Percentiles rank a stretch among this genome's conserved stretches.
Evolutionary conservation across 495 filamentous ascomycete genomes (phyloP).

Genomic region (Cercophora samala): DNA sequence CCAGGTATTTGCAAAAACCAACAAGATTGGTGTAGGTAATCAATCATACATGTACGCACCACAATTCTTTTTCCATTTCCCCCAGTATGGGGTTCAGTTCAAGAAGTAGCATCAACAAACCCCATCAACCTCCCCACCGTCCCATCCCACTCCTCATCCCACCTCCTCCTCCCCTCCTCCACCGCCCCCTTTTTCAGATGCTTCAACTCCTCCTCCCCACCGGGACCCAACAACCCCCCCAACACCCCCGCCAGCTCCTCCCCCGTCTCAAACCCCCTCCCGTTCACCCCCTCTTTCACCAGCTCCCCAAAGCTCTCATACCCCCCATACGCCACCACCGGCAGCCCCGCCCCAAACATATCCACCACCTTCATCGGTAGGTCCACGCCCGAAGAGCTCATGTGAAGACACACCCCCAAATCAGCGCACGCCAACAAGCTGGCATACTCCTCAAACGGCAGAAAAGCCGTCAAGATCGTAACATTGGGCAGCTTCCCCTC

Average conservation of each 20-base stretch:
- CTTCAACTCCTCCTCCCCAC: constrained; percentile 49
- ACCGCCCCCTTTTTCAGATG: constrained; percentile 67
- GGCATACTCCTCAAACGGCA: constrained; percentile 80
- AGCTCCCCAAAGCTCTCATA: constrained; percentile 87
- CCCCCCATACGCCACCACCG: constrained; percentile 77
- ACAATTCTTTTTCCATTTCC: not conserved
- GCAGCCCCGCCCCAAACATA: constrained; percentile 92
- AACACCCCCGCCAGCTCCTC: constrained; percentile 58
- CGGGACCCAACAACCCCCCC: constrained; percentile 56
- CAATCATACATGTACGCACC: not conserved
- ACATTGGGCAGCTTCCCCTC: constrained; percentile 62
- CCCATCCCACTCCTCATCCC: constrained; percentile 93
- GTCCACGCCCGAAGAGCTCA: constrained; percentile 88
- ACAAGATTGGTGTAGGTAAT: no score
- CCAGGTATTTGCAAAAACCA: no score
- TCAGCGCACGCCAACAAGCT: constrained; percentile 82
- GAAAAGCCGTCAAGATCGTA: constrained; percentile 74
- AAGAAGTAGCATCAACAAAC: constrained; percentile 33
- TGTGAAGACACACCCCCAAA: constrained; percentile 87
- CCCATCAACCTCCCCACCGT: constrained; percentile 71
- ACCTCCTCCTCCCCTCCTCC: constrained; percentile 71
- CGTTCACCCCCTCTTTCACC: constrained; percentile 81
- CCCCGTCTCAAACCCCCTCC: constrained; percentile 70
- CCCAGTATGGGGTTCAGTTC: not conserved
- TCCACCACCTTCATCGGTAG: constrained; percentile 99